A percentile compares a stretch with the other conserved stretches of the same genome.
These are phyloP conservation scores for Graphilbum sp. DNA, from an alignment of 2,329 filamentous ascomycete species.

Conservation along the genomic window DNA sequence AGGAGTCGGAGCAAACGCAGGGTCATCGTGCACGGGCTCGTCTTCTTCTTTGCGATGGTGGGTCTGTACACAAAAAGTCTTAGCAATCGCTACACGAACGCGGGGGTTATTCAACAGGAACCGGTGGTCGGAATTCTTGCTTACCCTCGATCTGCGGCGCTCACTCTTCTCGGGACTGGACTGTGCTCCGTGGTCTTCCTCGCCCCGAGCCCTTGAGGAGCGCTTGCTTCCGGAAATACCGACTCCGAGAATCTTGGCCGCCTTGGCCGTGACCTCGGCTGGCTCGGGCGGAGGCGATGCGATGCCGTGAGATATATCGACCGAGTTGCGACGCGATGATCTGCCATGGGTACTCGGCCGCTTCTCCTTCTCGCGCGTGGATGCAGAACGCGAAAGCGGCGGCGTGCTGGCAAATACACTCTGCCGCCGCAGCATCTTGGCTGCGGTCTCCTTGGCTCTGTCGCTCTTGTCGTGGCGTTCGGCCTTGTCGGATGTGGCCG, in stretches of 20 bases:
- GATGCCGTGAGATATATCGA: conserved; percentile 48
- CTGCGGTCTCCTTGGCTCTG: conserved; percentile 25
- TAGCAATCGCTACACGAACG: neutral
- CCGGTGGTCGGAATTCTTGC: neutral
- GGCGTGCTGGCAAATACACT: conserved; percentile 55
- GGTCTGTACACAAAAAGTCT: conserved; percentile 32
- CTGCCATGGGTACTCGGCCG: conserved; percentile 36
- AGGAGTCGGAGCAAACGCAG: conserved; percentile 29
- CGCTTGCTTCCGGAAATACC: conserved; percentile 23
- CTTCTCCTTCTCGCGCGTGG: conserved; percentile 47
- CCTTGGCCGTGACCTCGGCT: conserved; percentile 53
- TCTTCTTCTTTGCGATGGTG: conserved; percentile 50
- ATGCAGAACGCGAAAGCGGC: conserved; percentile 51
- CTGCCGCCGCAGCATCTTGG: conserved; percentile 38
- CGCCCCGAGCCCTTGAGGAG: conserved; percentile 6
- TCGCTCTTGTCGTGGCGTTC: conserved; percentile 20
- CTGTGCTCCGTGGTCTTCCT: conserved; percentile 32
- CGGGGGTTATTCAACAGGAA: too few relatives aligned
- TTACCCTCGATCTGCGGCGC: conserved; percentile 29
- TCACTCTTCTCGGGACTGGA: conserved; percentile 30
- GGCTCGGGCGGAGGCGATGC: conserved; percentile 60
- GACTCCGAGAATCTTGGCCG: conserved; percentile 58
- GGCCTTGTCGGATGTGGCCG: conserved; percentile 38
- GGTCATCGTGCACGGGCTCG: conserved; percentile 37
- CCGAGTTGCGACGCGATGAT: conserved; percentile 47